Evolutionary conservation across 2,329 filamentous ascomycete genomes (phyloP).

Genomic region (Emericellopsis atlantica): DNA sequence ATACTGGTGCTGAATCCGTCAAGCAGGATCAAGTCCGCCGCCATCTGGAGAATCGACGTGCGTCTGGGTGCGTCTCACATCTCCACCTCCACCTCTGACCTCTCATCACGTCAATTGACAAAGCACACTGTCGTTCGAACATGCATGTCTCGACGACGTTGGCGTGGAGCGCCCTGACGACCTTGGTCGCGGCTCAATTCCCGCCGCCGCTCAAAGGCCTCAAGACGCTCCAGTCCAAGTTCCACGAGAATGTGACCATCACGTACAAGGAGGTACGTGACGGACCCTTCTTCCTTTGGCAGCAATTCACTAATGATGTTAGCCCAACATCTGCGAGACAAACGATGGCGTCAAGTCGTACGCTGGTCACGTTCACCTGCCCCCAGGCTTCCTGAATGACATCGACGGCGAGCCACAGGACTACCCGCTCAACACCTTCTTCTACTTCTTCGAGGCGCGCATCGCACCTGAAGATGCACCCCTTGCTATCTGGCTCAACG

Average conservation of each 20-base stretch:
- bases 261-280: slow-evolving; percentile 41
- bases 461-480: slow-evolving; percentile 22
- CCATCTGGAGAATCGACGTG: no score
- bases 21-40: no score
- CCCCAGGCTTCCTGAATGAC: slow-evolving; percentile 24
- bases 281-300: slow-evolving; percentile 8
- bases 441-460: slow-evolving; percentile 37
- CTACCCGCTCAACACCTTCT: slow-evolving; percentile 35
- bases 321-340: slow-evolving; percentile 47
- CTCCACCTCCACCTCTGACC: no score
- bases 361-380: slow-evolving; percentile 48
- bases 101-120: no score
- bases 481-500: slow-evolving; percentile 53
- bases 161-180: slow-evolving; percentile 5
- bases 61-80: no score
- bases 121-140: no score
- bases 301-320: slow-evolving; percentile 5
- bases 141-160: no score
- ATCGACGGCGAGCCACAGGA: slow-evolving; percentile 28
- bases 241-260: slow-evolving; percentile 47
- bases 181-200: slow-evolving; percentile 14
- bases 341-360: slow-evolving; percentile 49
- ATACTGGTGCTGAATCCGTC: no score
- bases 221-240: slow-evolving; percentile 41
- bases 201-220: slow-evolving; percentile 17